These are phyloP conservation scores for Schoenoplectus triqueter DNA, from an alignment of 202 grass and related monocot species.

Conservation along the genomic window DNA sequence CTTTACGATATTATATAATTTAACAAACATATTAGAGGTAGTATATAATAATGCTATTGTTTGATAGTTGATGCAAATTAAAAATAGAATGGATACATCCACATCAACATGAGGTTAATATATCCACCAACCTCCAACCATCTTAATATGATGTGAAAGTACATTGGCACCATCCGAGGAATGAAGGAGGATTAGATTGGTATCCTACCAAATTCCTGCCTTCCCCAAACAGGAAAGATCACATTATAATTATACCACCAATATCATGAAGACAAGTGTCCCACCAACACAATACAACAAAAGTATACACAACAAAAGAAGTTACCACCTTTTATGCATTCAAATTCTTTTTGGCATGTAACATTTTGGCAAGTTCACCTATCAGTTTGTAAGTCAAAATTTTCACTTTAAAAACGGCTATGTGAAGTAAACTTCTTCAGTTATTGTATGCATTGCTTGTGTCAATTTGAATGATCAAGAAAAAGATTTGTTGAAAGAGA, in stretches of 20 bases:
- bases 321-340: neutral
- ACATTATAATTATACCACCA: conserved; percentile 20
- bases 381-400: conserved; percentile 15
- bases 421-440: conserved; percentile 16
- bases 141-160: conserved; percentile 36
- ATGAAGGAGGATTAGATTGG: conserved; percentile 36
- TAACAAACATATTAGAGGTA: neutral
- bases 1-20: conserved; percentile 17
- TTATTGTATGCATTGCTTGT: conserved; percentile 23
- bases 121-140: conserved; percentile 19
- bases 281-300: neutral
- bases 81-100: conserved; percentile 16
- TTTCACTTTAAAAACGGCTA: conserved; percentile 12
- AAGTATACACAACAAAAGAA: conserved; percentile 1
- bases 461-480: conserved; percentile 34
- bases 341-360: conserved; percentile 20
- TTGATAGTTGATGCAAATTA: neutral
- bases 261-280: neutral
- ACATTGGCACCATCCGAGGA: conserved; percentile 25
- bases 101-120: conserved; percentile 12
- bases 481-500: conserved; percentile 35
- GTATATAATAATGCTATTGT: neutral
- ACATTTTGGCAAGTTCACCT: conserved; percentile 11
- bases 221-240: conserved; percentile 7
- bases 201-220: conserved; percentile 32